These are phyloP conservation scores for Mycena kentingensis DNA, from an alignment of 768 basidiomycete genomes.

Conservation along the genomic window DNA sequence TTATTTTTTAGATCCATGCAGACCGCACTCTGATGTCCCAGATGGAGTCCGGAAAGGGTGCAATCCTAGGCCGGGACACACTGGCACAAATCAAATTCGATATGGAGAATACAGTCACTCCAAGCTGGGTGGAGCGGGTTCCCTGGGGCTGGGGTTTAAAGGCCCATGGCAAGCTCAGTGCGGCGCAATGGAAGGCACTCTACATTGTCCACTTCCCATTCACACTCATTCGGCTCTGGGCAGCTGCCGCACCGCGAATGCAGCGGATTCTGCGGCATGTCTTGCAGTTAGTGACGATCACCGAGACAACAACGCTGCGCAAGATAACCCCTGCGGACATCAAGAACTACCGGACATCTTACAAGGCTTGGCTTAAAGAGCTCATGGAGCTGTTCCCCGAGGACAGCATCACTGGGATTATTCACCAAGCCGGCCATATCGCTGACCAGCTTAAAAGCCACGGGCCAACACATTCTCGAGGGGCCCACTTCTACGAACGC, in stretches of 20 bases:
- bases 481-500: too few relatives aligned
- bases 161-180: neutral
- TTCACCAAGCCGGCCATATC: neutral
- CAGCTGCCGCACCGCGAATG: neutral
- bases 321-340: neutral
- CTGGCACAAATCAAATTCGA: too few relatives aligned
- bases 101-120: neutral
- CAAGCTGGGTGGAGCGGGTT: neutral
- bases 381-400: neutral
- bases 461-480: neutral
- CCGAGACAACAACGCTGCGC: neutral
- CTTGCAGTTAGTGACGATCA: neutral
- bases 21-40: neutral
- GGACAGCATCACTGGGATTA: neutral
- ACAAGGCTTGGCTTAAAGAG: neutral
- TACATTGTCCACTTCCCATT: neutral
- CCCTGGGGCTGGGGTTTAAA: neutral
- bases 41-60: neutral
- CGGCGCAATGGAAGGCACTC: neutral
- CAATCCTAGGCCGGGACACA: neutral
- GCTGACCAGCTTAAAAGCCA: neutral
- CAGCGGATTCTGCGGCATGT: neutral
- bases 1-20: too few relatives aligned
- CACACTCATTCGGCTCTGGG: neutral
- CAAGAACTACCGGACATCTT: neutral